Conservation (phyloP, 192 early-diverging fungal species). For the Backusella liffmaniae region DNA sequence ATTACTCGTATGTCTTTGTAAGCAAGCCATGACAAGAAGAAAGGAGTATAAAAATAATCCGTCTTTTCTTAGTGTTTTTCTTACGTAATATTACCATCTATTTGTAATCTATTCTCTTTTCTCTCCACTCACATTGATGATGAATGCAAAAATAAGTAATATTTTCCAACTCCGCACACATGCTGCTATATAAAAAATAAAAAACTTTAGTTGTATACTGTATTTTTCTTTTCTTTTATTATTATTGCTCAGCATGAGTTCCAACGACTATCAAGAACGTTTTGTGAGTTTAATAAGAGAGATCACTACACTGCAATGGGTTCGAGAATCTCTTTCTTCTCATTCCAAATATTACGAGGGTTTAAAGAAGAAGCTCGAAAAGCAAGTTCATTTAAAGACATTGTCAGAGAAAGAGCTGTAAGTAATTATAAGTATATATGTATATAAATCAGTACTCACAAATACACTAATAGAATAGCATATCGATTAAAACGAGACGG, state of each 20-base stretch:
- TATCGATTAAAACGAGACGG: constrained; percentile 14
- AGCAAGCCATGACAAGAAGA: neutral
- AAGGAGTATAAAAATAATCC: neutral
- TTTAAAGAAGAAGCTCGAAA: constrained; percentile 20
- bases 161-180: neutral
- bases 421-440: neutral
- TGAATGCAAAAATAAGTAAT: neutral
- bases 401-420: constrained; percentile 23
- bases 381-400: constrained; percentile 18
- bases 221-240: neutral
- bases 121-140: neutral
- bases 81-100: neutral
- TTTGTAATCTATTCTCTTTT: neutral
- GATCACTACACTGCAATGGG: constrained; percentile 34
- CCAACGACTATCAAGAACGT: constrained; percentile 11
- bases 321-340: constrained; percentile 29
- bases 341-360: constrained; percentile 32
- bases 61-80: neutral
- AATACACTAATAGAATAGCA: neutral
- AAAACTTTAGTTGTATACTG: neutral
- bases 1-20: neutral
- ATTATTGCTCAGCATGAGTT: neutral
- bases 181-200: neutral
- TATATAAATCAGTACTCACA: neutral
- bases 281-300: constrained; percentile 20